Evolutionary conservation across 495 filamentous ascomycete genomes (phyloP), one percentile per base, ranked within the genome.

Genomic region (Aspergillus kassunensis): DNA sequence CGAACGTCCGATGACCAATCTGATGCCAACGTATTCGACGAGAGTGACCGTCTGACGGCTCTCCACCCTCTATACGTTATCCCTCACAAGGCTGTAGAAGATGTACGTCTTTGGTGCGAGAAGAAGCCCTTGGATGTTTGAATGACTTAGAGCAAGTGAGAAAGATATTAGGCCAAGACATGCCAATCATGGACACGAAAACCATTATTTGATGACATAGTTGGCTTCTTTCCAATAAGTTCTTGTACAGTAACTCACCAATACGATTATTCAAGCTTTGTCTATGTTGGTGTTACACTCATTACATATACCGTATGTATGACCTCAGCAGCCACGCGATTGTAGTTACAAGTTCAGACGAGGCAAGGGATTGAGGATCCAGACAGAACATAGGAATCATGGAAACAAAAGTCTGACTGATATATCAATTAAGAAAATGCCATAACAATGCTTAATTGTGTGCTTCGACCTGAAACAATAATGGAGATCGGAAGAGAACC

Each of bases 11-110:
- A 72, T 35, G 75, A 83, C 55, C 61, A 52, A 8, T 48, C 44
- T 24, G 60, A 63, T n/a, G 42, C 30, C 5, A 64, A 68, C 29
- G 66, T 76, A 3, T 77, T 78, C 53, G 75, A 79, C 29, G 68
- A 75, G 44, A 61, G 63, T 37, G 81, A 82, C 54, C 59, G 70
- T 3, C 53, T 79, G 12, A 67, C 68, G 53, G 43, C 75, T 72
- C 74, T 89, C 24, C 90, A 97, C 67, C 93, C 93, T 9, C 75
- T 97, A 19, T 97, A 85, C 73, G 85, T 89, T 48, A 84, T 97
- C 45, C 90, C 91, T 12, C 82, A 83, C 68, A 75, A 80, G 56
- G 76, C 75, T 27, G 85, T 84, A 44, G 80, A 85, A 59, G 70
- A 69, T 11, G 84, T 85, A 56, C 79, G 78, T 68, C 62, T 59